A percentile compares a stretch with the other conserved stretches of the same genome.
Conservation (phyloP, 331 rosid genomes). For the Spiraea crenata region DNA sequence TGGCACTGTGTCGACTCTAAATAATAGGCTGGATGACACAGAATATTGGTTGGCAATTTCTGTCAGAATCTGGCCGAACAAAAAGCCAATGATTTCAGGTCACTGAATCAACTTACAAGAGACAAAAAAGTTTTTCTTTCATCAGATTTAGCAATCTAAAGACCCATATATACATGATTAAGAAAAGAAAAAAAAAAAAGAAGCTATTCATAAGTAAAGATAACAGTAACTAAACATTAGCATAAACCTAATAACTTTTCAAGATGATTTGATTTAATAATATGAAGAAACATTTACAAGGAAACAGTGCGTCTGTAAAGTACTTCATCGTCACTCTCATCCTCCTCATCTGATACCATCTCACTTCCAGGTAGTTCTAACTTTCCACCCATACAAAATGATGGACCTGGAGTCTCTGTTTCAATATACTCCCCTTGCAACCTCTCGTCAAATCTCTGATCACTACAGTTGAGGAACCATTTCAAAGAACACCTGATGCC, state of each 20-base stretch:
- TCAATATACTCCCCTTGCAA: slow-evolving; percentile 43
- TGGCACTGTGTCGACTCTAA: not conserved
- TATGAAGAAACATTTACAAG: slow-evolving; percentile 22
- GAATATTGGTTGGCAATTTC: not conserved
- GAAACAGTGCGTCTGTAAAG: slow-evolving; percentile 47
- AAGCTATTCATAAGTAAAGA: not conserved
- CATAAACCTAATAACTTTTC: not conserved
- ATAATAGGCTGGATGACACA: not conserved
- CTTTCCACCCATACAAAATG: slow-evolving; percentile 51
- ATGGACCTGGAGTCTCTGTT: slow-evolving; percentile 42
- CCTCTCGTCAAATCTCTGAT: slow-evolving; percentile 52
- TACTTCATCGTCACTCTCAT: slow-evolving; percentile 42
- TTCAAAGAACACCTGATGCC: slow-evolving; percentile 44
- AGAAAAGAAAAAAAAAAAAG: not conserved
- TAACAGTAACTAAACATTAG: not conserved
- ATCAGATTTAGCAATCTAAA: not conserved
- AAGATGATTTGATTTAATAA: not conserved
- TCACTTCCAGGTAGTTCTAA: slow-evolving; percentile 45
- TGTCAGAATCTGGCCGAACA: not conserved
- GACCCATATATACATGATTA: not conserved
- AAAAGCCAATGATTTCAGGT: not conserved
- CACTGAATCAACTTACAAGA: not conserved
- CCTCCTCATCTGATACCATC: slow-evolving; percentile 46
- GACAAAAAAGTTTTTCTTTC: not conserved
- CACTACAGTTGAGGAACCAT: slow-evolving; percentile 53